These are phyloP conservation scores for Globisporangium abappressorium DNA, from an alignment of 352 stramenopile genomes.

Conservation along the genomic window DNA sequence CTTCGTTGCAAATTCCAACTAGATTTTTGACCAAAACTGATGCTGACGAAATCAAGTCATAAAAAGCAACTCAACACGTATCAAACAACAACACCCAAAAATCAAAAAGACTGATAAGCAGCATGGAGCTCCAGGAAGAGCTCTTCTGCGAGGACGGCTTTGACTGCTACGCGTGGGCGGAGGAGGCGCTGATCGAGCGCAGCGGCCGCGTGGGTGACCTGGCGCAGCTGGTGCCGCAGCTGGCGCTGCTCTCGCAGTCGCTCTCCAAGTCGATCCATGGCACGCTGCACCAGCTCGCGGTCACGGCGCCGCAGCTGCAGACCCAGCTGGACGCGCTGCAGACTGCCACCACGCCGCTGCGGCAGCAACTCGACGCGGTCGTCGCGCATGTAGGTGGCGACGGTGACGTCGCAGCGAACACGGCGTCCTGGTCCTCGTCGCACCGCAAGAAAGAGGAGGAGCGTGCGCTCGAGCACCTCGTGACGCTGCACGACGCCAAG, in stretches of 20 bases:
- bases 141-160: constrained; percentile 48
- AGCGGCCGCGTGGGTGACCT: constrained; percentile 30
- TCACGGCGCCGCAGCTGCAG: constrained; percentile 48
- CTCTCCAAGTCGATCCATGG: constrained; percentile 52
- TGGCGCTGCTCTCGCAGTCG: constrained; percentile 59
- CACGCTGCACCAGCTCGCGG: constrained; percentile 57
- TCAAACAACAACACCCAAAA: background rate
- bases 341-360: constrained; percentile 35
- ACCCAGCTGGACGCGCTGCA: constrained; percentile 51
- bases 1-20: background rate
- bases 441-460: constrained; percentile 23
- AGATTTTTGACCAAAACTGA: background rate
- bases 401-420: constrained; percentile 4
- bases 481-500: constrained; percentile 70
- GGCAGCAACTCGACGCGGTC: constrained; percentile 39
- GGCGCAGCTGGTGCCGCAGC: constrained; percentile 44
- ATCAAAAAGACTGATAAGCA: background rate
- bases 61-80: background rate
- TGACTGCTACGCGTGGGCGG: constrained; percentile 69
- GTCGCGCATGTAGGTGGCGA: constrained; percentile 25
- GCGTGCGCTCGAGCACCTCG: constrained; percentile 50
- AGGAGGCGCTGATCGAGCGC: constrained; percentile 50
- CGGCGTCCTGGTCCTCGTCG: constrained; percentile 12
- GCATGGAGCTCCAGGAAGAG: constrained; percentile 36
- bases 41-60: background rate